Base-by-base conservation (phyloP, 441 rosid genomes). In the Melianthus villosus region DNA sequence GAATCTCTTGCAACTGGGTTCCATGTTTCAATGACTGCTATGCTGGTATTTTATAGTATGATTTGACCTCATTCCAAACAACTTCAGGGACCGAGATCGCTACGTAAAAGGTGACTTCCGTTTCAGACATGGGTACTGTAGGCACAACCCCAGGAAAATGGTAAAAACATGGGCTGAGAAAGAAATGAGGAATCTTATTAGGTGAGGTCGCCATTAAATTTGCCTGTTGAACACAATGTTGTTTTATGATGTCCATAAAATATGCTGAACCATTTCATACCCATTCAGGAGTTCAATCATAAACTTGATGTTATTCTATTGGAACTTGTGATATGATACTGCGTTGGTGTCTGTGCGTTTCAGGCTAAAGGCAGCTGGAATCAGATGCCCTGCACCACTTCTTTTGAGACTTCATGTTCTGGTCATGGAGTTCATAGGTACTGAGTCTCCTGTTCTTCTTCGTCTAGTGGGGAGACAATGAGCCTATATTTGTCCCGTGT, bases 351-450 rank as follows among this genome's bases (percentile, higher is more conserved):
- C 26, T 31, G 16, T 32, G 14, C 28, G 26, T 38, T 61, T 51
- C 74, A 83, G 97, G 75, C 63, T 87, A 23, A 86, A 76, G 48
- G 87, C 87, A 37, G 79, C 95, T 23, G 95, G 95, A 53, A 83
- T 87, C 46, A 69, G 82, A 67, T 87, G 95, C 42, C 97, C 97
- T 14, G 43, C 71, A 50, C 76, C 93, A 10, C 48, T 53, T 38
- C 73, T 73, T 44, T 64, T 83, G 66, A 75, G 91, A 45, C 79
- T 75, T 66, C 94, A 87, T 67, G 93, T 87, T 44, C 69, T 87
- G 43, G 97, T 83, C 59, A 87, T 87, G 97, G 95, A 87, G 68
- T 87, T 87, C 55, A 78, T 87, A 60, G 97, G 97, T 80, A 57
- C 10, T 26, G 2, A 42, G 22, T 37, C 36, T 15, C 17, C 5